These are phyloP conservation scores for Lunularia cruciata DNA, from an alignment of 225 moss, liverwort and hornwort genomes.

Conservation along the genomic window DNA sequence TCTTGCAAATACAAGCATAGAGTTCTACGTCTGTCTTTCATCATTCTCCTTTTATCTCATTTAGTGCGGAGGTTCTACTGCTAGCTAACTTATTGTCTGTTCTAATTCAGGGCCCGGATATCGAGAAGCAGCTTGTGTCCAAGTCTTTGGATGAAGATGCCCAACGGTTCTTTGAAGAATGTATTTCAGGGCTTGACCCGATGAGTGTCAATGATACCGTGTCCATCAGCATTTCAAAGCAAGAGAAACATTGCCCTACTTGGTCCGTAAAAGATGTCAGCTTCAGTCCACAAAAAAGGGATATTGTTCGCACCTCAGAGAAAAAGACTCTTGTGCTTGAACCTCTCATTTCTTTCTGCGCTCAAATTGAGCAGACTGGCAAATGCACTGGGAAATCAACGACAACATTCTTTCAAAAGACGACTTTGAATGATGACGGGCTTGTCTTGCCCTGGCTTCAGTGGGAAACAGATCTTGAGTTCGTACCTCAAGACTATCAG, in stretches of 20 bases:
- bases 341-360: slow-evolving; percentile 40
- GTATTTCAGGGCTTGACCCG: slow-evolving; percentile 39
- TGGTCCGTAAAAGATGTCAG: slow-evolving; percentile 38
- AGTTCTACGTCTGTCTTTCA: no score
- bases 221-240: slow-evolving; percentile 30
- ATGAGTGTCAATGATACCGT: slow-evolving; percentile 32
- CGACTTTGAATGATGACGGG: slow-evolving; percentile 35
- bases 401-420: slow-evolving; percentile 3
- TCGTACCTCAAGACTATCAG: slow-evolving; percentile 16
- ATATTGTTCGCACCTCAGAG: slow-evolving; percentile 21
- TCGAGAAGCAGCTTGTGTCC: slow-evolving; percentile 42
- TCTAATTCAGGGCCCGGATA: slow-evolving; percentile 44
- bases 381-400: slow-evolving; percentile 27
- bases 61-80: no score
- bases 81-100: no score
- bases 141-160: slow-evolving; percentile 54
- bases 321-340: slow-evolving; percentile 30
- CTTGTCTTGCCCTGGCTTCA: slow-evolving; percentile 48
- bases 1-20: no score
- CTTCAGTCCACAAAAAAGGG: slow-evolving; percentile 29
- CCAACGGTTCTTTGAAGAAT: slow-evolving; percentile 54
- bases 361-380: slow-evolving; percentile 39
- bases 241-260: slow-evolving; percentile 35
- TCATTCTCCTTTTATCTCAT: no score
- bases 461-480: slow-evolving; percentile 46